phyloP scores from a whole-genome alignment of 2,329 filamentous ascomycete genomes.

The Monosporascus ibericus region DNA sequence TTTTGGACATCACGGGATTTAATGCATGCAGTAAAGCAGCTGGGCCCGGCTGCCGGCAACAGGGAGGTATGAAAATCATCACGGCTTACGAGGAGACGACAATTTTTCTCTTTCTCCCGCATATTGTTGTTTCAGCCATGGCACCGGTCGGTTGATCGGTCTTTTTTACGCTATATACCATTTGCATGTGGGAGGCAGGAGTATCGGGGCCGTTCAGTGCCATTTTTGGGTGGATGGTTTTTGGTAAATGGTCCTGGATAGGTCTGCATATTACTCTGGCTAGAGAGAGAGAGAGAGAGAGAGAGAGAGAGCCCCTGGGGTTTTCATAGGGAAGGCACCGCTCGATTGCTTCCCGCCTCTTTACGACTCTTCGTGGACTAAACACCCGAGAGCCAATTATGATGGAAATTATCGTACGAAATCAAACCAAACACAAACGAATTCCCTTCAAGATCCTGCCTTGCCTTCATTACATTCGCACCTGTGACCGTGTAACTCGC shows the following conservation, averaged over 20 bases:
- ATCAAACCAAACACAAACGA: slow-evolving; percentile 7
- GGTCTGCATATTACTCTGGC: slow-evolving; percentile 12
- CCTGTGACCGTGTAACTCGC: neutral
- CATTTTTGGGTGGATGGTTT: slow-evolving; percentile 6
- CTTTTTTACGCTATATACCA: slow-evolving; percentile 15
- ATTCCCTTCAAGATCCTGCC: neutral
- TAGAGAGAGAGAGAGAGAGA: slow-evolving; percentile 7
- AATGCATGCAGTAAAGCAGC: slow-evolving; percentile 5
- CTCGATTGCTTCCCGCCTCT: slow-evolving; percentile 23
- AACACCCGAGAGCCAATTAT: slow-evolving; percentile 11
- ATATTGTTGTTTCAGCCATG: slow-evolving; percentile 17
- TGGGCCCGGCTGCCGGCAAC: slow-evolving; percentile 12
- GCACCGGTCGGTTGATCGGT: slow-evolving; percentile 7
- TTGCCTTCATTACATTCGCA: neutral
- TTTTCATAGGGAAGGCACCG: slow-evolving; percentile 18
- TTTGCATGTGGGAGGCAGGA: slow-evolving; percentile 20
- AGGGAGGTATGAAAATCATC: slow-evolving; percentile 18
- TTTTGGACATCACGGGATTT: slow-evolving; percentile 8
- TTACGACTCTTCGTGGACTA: slow-evolving; percentile 14
- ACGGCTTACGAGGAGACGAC: slow-evolving; percentile 24
- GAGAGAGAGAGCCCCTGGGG: slow-evolving; percentile 2
- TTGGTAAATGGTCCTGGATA: slow-evolving; percentile 13
- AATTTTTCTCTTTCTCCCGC: slow-evolving; percentile 19
- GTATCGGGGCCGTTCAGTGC: slow-evolving; percentile 10
- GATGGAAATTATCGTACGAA: slow-evolving; percentile 12